A percentile compares a stretch with the other conserved stretches of the same genome.
These are phyloP conservation scores for Tagetes patula DNA, from an alignment of 129 eudicot species.

Conservation along the genomic window DNA sequence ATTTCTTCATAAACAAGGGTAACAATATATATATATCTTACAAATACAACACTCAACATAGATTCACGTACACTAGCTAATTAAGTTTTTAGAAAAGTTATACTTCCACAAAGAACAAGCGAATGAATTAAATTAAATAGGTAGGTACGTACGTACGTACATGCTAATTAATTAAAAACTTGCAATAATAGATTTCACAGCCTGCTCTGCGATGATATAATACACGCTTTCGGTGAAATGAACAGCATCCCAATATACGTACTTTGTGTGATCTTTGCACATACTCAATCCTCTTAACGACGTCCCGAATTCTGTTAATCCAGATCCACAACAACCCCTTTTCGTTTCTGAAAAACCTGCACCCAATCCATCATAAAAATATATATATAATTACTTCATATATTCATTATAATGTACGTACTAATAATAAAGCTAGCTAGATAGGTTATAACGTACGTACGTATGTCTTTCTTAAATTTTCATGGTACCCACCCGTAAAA, in stretches of 20 bases:
- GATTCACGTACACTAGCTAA: background rate
- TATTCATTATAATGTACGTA: no score
- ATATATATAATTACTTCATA: no score
- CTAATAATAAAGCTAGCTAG: no score
- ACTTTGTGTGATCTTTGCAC: slow-evolving; percentile 47
- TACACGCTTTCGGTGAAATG: slow-evolving; percentile 60
- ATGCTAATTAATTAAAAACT: background rate
- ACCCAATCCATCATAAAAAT: no score
- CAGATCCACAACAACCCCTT: slow-evolving; percentile 64
- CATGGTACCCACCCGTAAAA: no score
- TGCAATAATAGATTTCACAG: slow-evolving; percentile 27
- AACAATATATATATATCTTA: background rate
- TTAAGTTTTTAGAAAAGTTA: background rate
- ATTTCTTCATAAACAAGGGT: background rate
- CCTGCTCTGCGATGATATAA: slow-evolving; percentile 46
- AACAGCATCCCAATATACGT: slow-evolving; percentile 68
- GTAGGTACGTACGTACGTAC: no score
- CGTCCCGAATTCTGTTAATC: slow-evolving; percentile 46
- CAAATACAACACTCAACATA: background rate
- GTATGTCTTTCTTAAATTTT: no score
- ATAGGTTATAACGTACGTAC: no score
- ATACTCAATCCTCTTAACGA: slow-evolving; percentile 43
- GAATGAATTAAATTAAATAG: background rate
- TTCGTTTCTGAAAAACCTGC: slow-evolving; percentile 51
- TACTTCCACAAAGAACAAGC: background rate